Evolutionary conservation across 2,329 filamentous ascomycete species (phyloP).

Genomic region (Zalaria obscura): DNA sequence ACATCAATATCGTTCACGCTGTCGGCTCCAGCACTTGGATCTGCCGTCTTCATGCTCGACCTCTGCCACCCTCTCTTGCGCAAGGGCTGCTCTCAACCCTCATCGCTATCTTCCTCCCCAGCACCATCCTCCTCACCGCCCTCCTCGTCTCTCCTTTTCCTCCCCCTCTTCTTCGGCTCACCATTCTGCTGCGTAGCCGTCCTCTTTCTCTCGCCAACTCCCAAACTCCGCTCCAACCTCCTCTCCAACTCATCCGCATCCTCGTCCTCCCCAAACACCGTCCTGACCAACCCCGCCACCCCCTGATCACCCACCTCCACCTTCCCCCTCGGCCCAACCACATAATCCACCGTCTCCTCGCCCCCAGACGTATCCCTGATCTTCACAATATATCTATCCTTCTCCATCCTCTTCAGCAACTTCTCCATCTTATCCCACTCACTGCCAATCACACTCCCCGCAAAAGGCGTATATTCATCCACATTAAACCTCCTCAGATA

Average conservation of each 20-base stretch:
- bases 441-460: conserved; percentile 6
- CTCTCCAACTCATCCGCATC: conserved; percentile 17
- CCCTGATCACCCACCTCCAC: conserved; percentile 70
- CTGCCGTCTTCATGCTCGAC: too few species aligned
- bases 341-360: conserved; percentile 67
- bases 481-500: conserved; percentile 64
- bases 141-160: background rate
- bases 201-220: conserved; percentile 5
- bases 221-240: conserved; percentile 18
- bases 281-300: conserved; percentile 53
- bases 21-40: too few species aligned
- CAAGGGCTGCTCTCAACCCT: background rate
- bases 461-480: conserved; percentile 55
- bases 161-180: background rate
- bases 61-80: too few species aligned
- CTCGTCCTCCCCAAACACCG: conserved; percentile 34
- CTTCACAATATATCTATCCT: conserved; percentile 71
- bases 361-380: conserved; percentile 54
- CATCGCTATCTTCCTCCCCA: conserved; percentile 1
- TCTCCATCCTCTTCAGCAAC: conserved; percentile 58
- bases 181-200: background rate
- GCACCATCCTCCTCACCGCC: background rate
- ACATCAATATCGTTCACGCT: too few species aligned
- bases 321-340: conserved; percentile 72
- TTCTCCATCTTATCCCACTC: conserved; percentile 54